These are phyloP conservation scores for Chara braunii DNA, from an alignment of 139 green algal genomes.

Conservation along the genomic window DNA sequence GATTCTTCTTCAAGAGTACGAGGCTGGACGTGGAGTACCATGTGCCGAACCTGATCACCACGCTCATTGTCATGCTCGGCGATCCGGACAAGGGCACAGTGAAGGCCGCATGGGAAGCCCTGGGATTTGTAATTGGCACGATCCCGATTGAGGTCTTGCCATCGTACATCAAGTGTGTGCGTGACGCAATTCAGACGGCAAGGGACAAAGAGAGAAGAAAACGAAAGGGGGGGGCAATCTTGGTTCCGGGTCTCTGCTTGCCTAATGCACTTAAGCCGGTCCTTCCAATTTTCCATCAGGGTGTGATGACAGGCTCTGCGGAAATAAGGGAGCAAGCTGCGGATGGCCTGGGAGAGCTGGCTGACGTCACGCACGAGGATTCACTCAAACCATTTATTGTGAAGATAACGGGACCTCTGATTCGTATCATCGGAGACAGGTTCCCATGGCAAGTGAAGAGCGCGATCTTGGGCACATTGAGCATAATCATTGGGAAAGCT, in stretches of 20 bases:
- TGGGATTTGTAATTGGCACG: conserved; percentile 57
- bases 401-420: conserved; percentile 83
- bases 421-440: conserved; percentile 86
- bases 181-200: conserved; percentile 63
- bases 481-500: conserved; percentile 71
- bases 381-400: conserved; percentile 83
- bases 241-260: conserved; percentile 75
- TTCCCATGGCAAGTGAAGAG: conserved; percentile 66
- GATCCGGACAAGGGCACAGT: conserved; percentile 31
- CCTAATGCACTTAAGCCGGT: conserved; percentile 80
- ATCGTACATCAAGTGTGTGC: conserved; percentile 54
- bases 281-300: conserved; percentile 73
- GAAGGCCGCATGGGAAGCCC: conserved; percentile 59
- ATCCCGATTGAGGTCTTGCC: conserved; percentile 79
- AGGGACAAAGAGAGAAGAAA: conserved; percentile 72
- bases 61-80: conserved; percentile 56
- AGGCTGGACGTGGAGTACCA: conserved; percentile 62
- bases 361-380: conserved; percentile 65
- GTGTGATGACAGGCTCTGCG: conserved; percentile 35
- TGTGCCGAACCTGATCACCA: conserved; percentile 41
- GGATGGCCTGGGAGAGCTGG: conserved; percentile 81
- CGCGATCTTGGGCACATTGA: conserved; percentile 82
- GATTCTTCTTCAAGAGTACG: conserved; percentile 12
- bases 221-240: conserved; percentile 41
- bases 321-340: conserved; percentile 69